Evolutionary conservation across 2,329 filamentous ascomycete genomes (phyloP).

Genomic region (Calonectria ilicicola): DNA sequence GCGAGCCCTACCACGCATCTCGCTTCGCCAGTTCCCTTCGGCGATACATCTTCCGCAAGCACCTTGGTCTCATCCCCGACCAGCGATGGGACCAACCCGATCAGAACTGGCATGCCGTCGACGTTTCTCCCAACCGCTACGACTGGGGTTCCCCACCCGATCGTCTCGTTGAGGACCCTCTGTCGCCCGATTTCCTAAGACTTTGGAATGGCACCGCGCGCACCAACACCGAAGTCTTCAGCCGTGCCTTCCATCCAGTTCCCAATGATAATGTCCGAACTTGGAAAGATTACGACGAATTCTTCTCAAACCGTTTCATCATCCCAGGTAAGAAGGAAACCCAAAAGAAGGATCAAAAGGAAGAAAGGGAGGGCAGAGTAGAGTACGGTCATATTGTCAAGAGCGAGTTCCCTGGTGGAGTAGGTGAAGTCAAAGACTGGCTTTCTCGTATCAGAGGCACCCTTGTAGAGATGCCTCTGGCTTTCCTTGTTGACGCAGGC

Average conservation of each 20-base stretch:
- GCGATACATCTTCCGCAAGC: constrained; percentile 89
- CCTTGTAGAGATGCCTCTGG: constrained; percentile 89
- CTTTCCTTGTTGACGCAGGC: constrained; percentile 84
- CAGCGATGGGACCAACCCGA: constrained; percentile 77
- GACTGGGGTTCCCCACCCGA: constrained; percentile 78
- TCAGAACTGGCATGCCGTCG: constrained; percentile 82
- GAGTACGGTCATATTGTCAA: constrained; percentile 90
- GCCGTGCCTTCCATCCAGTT: constrained; percentile 83
- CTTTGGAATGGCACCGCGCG: constrained; percentile 81
- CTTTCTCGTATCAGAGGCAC: constrained; percentile 75
- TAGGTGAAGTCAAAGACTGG: constrained; percentile 78
- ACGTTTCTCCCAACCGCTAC: constrained; percentile 77
- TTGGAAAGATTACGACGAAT: constrained; percentile 80
- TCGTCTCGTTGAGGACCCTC: constrained; percentile 78
- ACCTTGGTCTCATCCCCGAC: constrained; percentile 84
- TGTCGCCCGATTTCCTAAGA: constrained; percentile 74
- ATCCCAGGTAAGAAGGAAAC: constrained; percentile 58
- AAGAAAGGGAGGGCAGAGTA: constrained; percentile 68
- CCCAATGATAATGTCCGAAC: constrained; percentile 75
- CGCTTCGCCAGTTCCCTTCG: constrained; percentile 85
- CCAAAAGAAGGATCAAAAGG: constrained; percentile 57
- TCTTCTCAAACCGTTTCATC: constrained; percentile 76
- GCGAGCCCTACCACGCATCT: constrained; percentile 76
- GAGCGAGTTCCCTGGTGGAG: constrained; percentile 80
- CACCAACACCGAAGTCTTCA: constrained; percentile 84